These are phyloP conservation scores for Colletotrichum chrysophilum DNA, from an alignment of 2,329 filamentous ascomycete species.

Conservation along the genomic window DNA sequence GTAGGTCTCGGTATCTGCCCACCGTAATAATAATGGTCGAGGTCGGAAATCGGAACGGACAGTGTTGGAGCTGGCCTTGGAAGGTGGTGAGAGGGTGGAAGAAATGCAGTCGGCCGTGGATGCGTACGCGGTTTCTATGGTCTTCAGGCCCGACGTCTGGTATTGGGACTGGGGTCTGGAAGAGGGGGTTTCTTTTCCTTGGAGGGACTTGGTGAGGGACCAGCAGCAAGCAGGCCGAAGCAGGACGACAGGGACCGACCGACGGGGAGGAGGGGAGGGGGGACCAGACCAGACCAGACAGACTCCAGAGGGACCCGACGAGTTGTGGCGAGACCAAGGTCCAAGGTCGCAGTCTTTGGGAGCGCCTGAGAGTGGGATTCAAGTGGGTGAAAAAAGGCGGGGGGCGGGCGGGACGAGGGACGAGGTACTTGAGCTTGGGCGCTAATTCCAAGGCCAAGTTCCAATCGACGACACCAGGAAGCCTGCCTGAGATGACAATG, in stretches of 20 bases:
- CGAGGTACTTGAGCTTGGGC: slow-evolving; percentile 8
- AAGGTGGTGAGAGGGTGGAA: neutral
- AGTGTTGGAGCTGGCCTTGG: neutral
- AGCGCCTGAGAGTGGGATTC: slow-evolving; percentile 9
- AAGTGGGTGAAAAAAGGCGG: slow-evolving; percentile 15
- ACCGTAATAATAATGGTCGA: neutral
- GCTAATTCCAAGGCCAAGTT: slow-evolving; percentile 20
- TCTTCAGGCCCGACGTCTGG: neutral
- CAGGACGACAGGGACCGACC: neutral
- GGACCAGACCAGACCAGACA: neutral
- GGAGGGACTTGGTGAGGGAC: neutral
- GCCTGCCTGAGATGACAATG: neutral
- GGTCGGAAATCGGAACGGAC: neutral
- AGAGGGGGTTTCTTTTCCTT: neutral
- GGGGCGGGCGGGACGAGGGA: slow-evolving; percentile 6
- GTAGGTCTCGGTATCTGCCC: neutral
- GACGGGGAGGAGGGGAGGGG: neutral
- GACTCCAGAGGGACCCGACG: neutral
- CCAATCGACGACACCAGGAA: neutral
- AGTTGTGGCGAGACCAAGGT: slow-evolving; percentile 3
- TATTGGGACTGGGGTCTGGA: slow-evolving; percentile 1
- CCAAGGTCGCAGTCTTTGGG: slow-evolving; percentile 3
- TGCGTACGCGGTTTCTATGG: slow-evolving; percentile 6
- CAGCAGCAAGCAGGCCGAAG: neutral
- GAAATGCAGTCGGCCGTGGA: neutral